Evolutionary conservation across 129 eudicot genomes (phyloP), one percentile per base, ranked within the genome.

Genomic region (Saposhnikovia divaricata): DNA sequence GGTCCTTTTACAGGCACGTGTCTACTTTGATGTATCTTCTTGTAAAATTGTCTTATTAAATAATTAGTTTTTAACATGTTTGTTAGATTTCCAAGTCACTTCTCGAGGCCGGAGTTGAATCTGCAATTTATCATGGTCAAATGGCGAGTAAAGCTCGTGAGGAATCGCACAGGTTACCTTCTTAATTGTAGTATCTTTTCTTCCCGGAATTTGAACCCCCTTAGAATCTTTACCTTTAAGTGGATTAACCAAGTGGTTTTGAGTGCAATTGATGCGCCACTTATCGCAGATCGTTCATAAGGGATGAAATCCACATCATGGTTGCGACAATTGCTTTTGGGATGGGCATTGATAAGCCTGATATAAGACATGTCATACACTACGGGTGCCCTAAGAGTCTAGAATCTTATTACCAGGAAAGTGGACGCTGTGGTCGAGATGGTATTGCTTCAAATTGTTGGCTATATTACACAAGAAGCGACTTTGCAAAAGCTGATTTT

Each of bases 311-410:
- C 39, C 82, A 80, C 55, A 95, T 93, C 79, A 91, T 93, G 93
- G 98, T 93, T 82, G 98, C 97, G 68, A 93, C 98, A 79, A 83
- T 93, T 82, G 98, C 98, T 78, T 93, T 93, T 89, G 98, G 98
- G 80, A 93, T 93, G 98, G 98, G 98, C 77, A 93, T 93, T 79
- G 98, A 93, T 88, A 93, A 93, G 79, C 97, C 98, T 13, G 84
- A 93, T 73, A 84, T 93, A 75, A 85, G 98, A 77, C 86, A 93
- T 65, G 98, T 93, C 75, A 87, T 91, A 75, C 98, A 93, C 81
- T 91, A 93, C 53, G 98, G 98, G 71, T 93, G 98, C 83, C 97
- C 98, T 51, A 93, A 93, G 85, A 93, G 98, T 83, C 81, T 93
- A 87, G 98, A 93, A 28, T 89, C 97, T n/a, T 93, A 93, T 83